Evolutionary conservation across 1,284 basidiomycete species (phyloP).

Genomic region (Trametes sp.): DNA sequence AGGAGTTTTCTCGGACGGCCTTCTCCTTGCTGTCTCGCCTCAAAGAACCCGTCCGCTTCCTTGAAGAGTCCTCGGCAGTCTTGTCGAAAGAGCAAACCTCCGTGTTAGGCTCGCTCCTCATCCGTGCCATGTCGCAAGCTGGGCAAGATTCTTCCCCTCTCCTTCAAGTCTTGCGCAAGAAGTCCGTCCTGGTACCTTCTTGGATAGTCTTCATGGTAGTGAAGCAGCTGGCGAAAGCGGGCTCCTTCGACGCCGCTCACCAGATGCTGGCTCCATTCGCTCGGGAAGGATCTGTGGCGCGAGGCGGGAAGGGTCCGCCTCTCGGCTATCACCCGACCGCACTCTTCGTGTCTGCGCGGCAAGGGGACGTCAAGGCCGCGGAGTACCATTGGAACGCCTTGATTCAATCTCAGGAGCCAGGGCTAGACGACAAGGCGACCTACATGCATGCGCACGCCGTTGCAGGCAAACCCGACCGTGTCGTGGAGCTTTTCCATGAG

Average conservation of each 20-base stretch:
- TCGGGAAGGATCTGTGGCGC: conserved; percentile 9
- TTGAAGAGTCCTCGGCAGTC: conserved; percentile 41
- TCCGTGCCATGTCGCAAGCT: conserved; percentile 46
- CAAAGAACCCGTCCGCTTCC: conserved; percentile 44
- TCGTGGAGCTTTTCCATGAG: conserved; percentile 59
- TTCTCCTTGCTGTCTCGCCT: conserved; percentile 45
- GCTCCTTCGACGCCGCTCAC: conserved; percentile 53
- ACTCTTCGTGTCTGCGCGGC: conserved; percentile 57
- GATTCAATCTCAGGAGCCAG: conserved; percentile 39
- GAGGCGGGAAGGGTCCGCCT: conserved; percentile 27
- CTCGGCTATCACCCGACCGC: conserved; percentile 52
- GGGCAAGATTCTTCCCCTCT: conserved; percentile 52
- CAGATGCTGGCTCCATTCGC: conserved; percentile 42
- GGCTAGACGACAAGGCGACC: conserved; percentile 47
- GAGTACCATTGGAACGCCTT: conserved; percentile 54
- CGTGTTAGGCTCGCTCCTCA: conserved; percentile 49
- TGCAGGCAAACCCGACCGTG: conserved; percentile 49
- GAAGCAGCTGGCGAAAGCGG: conserved; percentile 52
- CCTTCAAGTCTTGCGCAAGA: conserved; percentile 49
- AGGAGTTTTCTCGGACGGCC: conserved; percentile 41
- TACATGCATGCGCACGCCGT: conserved; percentile 64
- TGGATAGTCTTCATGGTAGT: conserved; percentile 48
- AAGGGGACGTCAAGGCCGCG: conserved; percentile 56
- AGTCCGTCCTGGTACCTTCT: conserved; percentile 42
- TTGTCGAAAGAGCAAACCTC: conserved; percentile 40